Base-by-base conservation (phyloP, 1,139 yeast genomes). In the Casaregolazyma suthepensis region DNA sequence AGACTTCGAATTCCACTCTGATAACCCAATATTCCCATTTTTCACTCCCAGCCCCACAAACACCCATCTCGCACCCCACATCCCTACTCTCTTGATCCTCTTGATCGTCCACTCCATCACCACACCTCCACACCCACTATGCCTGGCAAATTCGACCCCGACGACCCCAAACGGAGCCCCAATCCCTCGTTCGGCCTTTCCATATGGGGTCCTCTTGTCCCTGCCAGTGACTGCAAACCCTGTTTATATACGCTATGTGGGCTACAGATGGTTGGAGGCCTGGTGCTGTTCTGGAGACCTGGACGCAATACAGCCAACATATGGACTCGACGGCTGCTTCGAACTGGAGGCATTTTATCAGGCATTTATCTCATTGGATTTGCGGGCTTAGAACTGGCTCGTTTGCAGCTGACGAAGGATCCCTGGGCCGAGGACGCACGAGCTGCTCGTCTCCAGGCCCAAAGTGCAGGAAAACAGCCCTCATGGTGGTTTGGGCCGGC, bases 381-480 rank as follows among this genome's bases (percentile, higher is more conserved):
- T 48, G 59, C 71, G 1, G 60, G 63, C 10, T 52, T 67, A 52
- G 72, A 69, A 48, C 43, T 59, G n/a, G 59, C 62, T 7, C 60
- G 72, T 26, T 48, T 67, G 31, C 61, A 61, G 48, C 54, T 69
- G 37, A 64, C 65, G 12, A 55, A 58, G 42, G 72, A 69, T 55
- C 72, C 72, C 18, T 69, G 72, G 72, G 64, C 58, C 10, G 68
- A 60, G n/a, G 72, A 69, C 46, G 71, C 72, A 1, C 58, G 58
- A 7, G 52, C 35, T 12, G 72, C 72, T 6, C 61, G 71, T 12
- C 53, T 46, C 15, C 62, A 51, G 20, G 59, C 64, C 5, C 45
- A 48, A 29, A 40, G 53, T 10, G 49, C 49, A 10, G 64, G 63
- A 10, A 56, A 60, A 43, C 47, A 55, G 13, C 61, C 64, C 5